Conservation (phyloP, 73 alveolate genomes). For the Urostyla sp. region DNA sequence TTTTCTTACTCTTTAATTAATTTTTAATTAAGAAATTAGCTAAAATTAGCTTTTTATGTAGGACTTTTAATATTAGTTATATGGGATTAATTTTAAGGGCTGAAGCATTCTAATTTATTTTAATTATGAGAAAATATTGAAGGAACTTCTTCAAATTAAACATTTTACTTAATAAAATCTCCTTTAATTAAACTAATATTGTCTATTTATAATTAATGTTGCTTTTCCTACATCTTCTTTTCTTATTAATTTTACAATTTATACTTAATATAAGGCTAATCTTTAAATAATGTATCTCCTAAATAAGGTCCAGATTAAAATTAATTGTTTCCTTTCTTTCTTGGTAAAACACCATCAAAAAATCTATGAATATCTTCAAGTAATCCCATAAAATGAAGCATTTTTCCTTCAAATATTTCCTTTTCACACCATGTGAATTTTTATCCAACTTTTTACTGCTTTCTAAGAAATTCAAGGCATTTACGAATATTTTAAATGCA, state of each 20-base stretch:
- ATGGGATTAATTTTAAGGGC: no score
- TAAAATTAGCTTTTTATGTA: no score
- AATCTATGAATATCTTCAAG: conserved; percentile 77
- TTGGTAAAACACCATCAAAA: conserved; percentile 73
- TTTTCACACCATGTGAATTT: conserved; percentile 75
- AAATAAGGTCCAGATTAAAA: conserved; percentile 76
- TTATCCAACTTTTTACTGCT: conserved; percentile 58
- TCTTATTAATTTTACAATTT: background rate
- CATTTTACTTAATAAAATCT: conserved; percentile 24
- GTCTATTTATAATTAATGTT: conserved; percentile 10
- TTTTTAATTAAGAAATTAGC: no score
- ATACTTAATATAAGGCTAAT: conserved; percentile 17
- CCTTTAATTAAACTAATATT: background rate
- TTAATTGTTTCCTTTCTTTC: conserved; percentile 68
- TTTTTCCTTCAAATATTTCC: conserved; percentile 69
- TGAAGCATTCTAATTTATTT: no score
- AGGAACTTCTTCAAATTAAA: conserved; percentile 55
- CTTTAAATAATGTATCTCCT: conserved; percentile 59
- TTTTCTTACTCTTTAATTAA: no score
- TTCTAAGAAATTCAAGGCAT: conserved; percentile 66
- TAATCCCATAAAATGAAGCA: conserved; percentile 64
- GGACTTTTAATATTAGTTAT: no score
- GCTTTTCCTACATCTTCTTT: background rate
- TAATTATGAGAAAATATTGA: conserved; percentile 21
- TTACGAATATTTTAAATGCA: conserved; percentile 66